Evolutionary conservation across 768 basidiomycete species (phyloP).

Genomic region (Rhodocollybia butyracea): DNA sequence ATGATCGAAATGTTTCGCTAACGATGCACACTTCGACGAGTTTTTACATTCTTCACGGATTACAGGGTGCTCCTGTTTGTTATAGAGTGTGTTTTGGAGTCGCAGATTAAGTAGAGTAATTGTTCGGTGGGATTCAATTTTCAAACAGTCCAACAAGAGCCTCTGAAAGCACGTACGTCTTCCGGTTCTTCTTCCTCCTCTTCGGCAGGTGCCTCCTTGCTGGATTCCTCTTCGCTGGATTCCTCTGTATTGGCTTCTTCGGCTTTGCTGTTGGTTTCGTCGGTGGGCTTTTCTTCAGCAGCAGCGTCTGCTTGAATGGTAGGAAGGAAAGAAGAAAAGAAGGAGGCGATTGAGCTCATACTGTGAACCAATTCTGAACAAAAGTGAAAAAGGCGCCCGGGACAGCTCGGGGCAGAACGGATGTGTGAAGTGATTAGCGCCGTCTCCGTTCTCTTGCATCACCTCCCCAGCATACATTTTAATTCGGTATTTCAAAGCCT

Average conservation of each 20-base stretch:
- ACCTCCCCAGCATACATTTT: no score
- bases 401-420: no score
- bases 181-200: conserved; percentile 57
- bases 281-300: conserved; percentile 10
- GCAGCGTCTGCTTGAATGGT: conserved; percentile 40
- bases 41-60: conserved; percentile 76
- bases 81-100: not conserved
- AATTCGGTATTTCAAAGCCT: no score
- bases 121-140: not conserved
- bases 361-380: not conserved
- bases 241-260: conserved; percentile 50
- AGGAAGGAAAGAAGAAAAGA: conserved; percentile 45
- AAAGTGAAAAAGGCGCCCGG: no score
- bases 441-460: no score
- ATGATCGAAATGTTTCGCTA: conserved; percentile 83
- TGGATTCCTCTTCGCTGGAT: no score
- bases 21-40: conserved; percentile 59
- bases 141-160: not conserved
- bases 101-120: not conserved
- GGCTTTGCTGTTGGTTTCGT: conserved; percentile 11
- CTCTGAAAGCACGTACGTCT: conserved; percentile 55
- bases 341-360: conserved; percentile 13
- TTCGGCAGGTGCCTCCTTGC: conserved; percentile 58
- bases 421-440: no score
- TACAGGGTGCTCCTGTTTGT: conserved; percentile 56